These are phyloP conservation scores for Opeltia flavorubescens DNA, from an alignment of 495 filamentous ascomycete species.

Conservation along the genomic window DNA sequence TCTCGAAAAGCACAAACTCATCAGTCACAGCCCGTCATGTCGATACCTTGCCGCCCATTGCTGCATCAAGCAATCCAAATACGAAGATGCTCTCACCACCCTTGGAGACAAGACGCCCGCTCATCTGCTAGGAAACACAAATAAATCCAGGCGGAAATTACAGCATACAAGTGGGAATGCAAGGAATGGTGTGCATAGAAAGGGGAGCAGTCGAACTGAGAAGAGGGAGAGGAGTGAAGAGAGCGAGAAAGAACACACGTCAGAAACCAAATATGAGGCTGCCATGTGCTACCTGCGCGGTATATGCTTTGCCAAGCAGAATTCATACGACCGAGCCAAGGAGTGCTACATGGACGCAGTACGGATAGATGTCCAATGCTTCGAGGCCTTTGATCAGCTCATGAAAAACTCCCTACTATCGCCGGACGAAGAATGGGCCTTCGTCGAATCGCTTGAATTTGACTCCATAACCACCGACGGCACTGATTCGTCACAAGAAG, in stretches of 20 bases:
- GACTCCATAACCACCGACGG: constrained; percentile 54
- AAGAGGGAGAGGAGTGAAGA: constrained; percentile 46
- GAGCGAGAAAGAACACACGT: constrained; percentile 51
- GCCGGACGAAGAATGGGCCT: constrained; percentile 90
- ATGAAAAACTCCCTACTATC: constrained; percentile 97
- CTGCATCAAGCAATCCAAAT: constrained; percentile 77
- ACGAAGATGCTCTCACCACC: constrained; percentile 73
- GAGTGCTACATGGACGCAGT: constrained; percentile 98
- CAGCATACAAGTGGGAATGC: constrained; percentile 37
- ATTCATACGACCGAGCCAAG: constrained; percentile 91
- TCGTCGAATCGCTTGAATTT: constrained; percentile 85
- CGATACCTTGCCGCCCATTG: constrained; percentile 87
- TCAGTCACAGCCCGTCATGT: constrained; percentile 69
- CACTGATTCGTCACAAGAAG: constrained; percentile 56
- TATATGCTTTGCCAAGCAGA: constrained; percentile 91
- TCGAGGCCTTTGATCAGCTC: constrained; percentile 92
- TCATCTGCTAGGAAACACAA: constrained; percentile 58
- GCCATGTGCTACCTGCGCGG: constrained; percentile 95
- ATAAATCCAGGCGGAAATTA: constrained; percentile 48
- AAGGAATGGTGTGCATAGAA: constrained; percentile 26
- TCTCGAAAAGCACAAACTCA: constrained; percentile 70
- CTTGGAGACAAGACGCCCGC: constrained; percentile 86
- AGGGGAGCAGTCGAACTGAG: constrained; percentile 28
- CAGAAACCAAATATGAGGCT: constrained; percentile 76
- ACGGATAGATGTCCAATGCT: constrained; percentile 93